These are phyloP conservation scores for Tolypocladium paradoxum DNA, from an alignment of 2,329 filamentous ascomycete genomes.

Conservation along the genomic window DNA sequence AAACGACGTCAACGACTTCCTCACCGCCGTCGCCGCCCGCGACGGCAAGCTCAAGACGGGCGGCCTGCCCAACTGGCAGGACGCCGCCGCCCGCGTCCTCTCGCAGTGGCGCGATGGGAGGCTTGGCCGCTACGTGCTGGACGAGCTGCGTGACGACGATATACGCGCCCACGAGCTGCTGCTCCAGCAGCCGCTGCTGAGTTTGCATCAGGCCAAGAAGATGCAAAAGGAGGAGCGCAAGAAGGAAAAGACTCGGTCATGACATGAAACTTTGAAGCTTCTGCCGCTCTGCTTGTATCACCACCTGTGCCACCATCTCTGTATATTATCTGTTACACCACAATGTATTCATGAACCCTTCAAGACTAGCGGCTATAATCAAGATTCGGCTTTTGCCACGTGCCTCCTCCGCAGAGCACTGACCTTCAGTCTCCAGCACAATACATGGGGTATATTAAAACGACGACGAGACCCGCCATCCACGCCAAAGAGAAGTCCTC, in stretches of 20 bases:
- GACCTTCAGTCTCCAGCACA: background rate
- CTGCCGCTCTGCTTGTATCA: background rate
- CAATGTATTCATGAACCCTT: background rate
- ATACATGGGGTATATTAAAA: constrained; percentile 9
- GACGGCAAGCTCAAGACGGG: constrained; percentile 69
- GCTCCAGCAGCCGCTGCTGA: constrained; percentile 38
- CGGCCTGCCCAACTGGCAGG: constrained; percentile 58
- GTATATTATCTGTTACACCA: background rate
- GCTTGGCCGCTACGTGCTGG: constrained; percentile 68
- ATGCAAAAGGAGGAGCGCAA: constrained; percentile 48
- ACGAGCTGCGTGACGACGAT: constrained; percentile 56
- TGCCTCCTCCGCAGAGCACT: background rate
- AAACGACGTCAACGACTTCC: constrained; percentile 68
- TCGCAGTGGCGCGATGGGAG: constrained; percentile 71
- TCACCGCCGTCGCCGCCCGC: constrained; percentile 58
- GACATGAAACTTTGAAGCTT: background rate
- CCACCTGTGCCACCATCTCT: background rate
- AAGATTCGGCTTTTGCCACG: background rate
- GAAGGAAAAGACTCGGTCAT: constrained; percentile 22
- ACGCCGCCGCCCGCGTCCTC: constrained; percentile 69
- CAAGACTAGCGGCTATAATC: background rate
- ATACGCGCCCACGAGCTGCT: constrained; percentile 38
- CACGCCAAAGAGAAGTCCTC: background rate
- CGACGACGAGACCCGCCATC: background rate
- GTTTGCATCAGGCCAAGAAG: constrained; percentile 60